Evolutionary conservation across 345 rosid genomes (phyloP).

Genomic region (Turritis glabra): DNA sequence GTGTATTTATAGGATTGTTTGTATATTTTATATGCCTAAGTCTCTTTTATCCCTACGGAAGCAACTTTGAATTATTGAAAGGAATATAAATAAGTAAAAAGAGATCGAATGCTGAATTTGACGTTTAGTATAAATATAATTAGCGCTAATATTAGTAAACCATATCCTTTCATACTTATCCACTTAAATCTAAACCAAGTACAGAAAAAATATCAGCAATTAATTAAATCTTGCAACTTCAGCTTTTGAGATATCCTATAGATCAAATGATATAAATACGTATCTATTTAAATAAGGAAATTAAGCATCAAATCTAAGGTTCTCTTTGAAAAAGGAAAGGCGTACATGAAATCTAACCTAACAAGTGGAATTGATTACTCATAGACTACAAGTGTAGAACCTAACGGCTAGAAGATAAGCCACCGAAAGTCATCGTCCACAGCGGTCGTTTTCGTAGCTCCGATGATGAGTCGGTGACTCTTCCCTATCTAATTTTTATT

Average conservation of each 20-base stretch:
- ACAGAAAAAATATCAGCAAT: background rate
- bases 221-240: background rate
- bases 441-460: slow-evolving; percentile 12
- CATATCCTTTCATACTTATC: slow-evolving; percentile 29
- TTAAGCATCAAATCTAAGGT: slow-evolving; percentile 35
- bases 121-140: slow-evolving; percentile 22
- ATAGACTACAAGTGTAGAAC: background rate
- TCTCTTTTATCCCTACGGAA: slow-evolving; percentile 22
- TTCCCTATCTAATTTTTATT: background rate
- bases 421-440: slow-evolving; percentile 15
- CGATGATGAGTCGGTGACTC: background rate
- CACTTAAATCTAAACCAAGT: background rate
- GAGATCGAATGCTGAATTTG: slow-evolving; percentile 15
- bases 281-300: background rate
- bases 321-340: slow-evolving; percentile 20
- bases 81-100: background rate
- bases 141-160: background rate
- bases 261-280: background rate
- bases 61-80: slow-evolving; percentile 8
- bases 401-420: slow-evolving; percentile 18
- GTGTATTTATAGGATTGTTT: slow-evolving; percentile 25
- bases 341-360: slow-evolving; percentile 22
- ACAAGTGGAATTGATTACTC: slow-evolving; percentile 8
- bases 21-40: background rate
- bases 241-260: background rate